Evolutionary conservation across 805 yeast species (phyloP).

Genomic region (Wickerhamiella shivajii): DNA sequence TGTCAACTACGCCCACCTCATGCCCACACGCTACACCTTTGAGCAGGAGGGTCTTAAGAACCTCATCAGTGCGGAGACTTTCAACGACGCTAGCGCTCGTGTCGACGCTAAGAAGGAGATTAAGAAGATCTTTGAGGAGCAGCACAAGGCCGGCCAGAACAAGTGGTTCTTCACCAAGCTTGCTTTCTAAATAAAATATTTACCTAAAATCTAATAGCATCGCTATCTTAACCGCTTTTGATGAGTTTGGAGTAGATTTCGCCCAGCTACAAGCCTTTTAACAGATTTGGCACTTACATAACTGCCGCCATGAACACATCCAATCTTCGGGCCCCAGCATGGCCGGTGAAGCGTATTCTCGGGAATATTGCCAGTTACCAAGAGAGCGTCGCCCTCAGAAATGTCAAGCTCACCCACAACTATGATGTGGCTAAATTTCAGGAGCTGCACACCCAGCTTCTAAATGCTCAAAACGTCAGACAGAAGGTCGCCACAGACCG

Average conservation of each 20-base stretch:
- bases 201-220: slow-evolving; percentile 12
- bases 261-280: too few relatives aligned
- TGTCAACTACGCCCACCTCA: slow-evolving; percentile 98
- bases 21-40: slow-evolving; percentile 99
- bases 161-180: slow-evolving; percentile 99
- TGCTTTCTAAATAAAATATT: slow-evolving; percentile 47
- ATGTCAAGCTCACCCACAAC: slow-evolving; percentile 12
- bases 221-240: not conserved
- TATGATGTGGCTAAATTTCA: slow-evolving; percentile 17
- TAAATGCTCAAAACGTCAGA: slow-evolving; percentile 8
- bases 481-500: slow-evolving; percentile 15
- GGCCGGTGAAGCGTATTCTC: slow-evolving; percentile 14
- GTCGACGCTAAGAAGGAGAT: slow-evolving; percentile 98
- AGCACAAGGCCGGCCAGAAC: slow-evolving; percentile 98
- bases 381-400: slow-evolving; percentile 17
- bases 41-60: slow-evolving; percentile 93
- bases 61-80: slow-evolving; percentile 82
- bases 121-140: slow-evolving; percentile 98
- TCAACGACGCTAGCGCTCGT: slow-evolving; percentile 94
- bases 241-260: slow-evolving; percentile 1
- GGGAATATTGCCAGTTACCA: slow-evolving; percentile 14
- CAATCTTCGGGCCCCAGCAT: slow-evolving; percentile 15
- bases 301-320: too few relatives aligned
- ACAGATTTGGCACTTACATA: too few relatives aligned
- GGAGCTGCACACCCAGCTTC: slow-evolving; percentile 15